Percentiles rank a stretch among this genome's conserved stretches.
phyloP scores from a whole-genome alignment of 805 yeast species.

The Wickerhamiella occidentalis region DNA sequence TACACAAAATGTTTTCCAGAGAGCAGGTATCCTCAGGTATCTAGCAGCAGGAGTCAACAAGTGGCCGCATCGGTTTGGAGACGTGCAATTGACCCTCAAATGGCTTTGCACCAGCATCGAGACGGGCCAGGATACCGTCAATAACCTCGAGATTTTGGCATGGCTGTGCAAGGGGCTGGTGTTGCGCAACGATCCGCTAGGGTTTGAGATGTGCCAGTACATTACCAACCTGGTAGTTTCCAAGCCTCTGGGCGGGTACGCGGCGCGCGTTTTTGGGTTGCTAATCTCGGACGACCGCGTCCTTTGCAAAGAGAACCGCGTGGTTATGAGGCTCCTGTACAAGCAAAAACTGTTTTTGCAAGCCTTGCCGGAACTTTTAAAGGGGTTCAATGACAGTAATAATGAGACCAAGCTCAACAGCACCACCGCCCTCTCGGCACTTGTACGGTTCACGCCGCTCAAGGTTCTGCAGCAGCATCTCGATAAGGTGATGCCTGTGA shows the following conservation, averaged over 20 bases:
- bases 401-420: slow-evolving; percentile 36
- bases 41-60: slow-evolving; percentile 47
- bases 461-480: slow-evolving; percentile 55
- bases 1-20: slow-evolving; percentile 27
- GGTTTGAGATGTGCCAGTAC: slow-evolving; percentile 28
- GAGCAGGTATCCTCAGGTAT: slow-evolving; percentile 46
- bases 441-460: slow-evolving; percentile 53
- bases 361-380: slow-evolving; percentile 44
- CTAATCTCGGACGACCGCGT: slow-evolving; percentile 56
- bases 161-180: slow-evolving; percentile 69
- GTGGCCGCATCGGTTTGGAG: slow-evolving; percentile 29
- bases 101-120: slow-evolving; percentile 12
- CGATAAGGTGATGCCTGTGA: slow-evolving; percentile 52
- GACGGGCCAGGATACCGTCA: slow-evolving; percentile 17
- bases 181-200: slow-evolving; percentile 39
- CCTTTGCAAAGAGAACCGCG: slow-evolving; percentile 41
- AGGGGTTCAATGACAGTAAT: slow-evolving; percentile 30
- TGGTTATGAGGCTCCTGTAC: slow-evolving; percentile 55
- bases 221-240: slow-evolving; percentile 31
- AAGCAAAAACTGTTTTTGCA: slow-evolving; percentile 67
- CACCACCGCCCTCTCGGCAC: slow-evolving; percentile 52
- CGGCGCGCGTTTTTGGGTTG: slow-evolving; percentile 49
- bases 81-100: slow-evolving; percentile 8
- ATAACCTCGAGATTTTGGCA: slow-evolving; percentile 39
- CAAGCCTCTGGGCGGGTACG: slow-evolving; percentile 28